These are phyloP conservation scores for Lactarius pseudohatsudake DNA, from an alignment of 768 basidiomycete genomes.

Conservation along the genomic window DNA sequence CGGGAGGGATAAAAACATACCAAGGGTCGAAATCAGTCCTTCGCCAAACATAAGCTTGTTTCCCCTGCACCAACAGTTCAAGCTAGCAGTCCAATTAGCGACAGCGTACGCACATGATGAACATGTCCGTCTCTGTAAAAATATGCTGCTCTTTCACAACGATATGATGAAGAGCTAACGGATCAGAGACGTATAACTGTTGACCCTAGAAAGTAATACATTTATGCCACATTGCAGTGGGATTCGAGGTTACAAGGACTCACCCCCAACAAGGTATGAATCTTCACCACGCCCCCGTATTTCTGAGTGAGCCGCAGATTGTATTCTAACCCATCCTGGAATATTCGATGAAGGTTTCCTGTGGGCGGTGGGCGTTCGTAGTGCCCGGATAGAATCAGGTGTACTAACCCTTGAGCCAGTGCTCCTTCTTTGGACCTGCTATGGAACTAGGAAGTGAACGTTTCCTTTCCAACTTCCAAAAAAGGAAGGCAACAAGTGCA, in stretches of 20 bases:
- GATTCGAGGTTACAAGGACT: constrained; percentile 28
- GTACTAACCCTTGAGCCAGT: constrained; percentile 38
- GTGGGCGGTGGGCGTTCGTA: neutral
- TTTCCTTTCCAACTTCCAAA: constrained; percentile 30
- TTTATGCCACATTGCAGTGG: constrained; percentile 22
- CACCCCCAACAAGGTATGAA: constrained; percentile 40
- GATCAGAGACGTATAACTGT: constrained; percentile 14
- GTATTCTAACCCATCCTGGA: constrained; percentile 38
- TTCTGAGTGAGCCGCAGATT: constrained; percentile 34
- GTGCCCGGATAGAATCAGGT: too few relatives aligned
- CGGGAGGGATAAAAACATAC: constrained; percentile 25
- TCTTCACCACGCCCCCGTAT: constrained; percentile 40
- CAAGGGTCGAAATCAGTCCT: constrained; percentile 41
- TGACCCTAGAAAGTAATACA: constrained; percentile 9
- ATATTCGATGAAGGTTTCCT: constrained; percentile 39
- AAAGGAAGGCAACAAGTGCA: constrained; percentile 20
- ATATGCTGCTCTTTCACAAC: constrained; percentile 27
- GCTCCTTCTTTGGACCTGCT: constrained; percentile 37
- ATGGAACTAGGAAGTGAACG: constrained; percentile 31
- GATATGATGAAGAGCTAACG: constrained; percentile 23
- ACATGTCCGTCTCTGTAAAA: constrained; percentile 21
- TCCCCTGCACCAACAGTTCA: neutral
- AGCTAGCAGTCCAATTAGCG: neutral
- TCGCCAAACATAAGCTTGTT: constrained; percentile 38
- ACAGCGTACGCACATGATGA: constrained; percentile 16